Conservation (phyloP, 2,329 filamentous ascomycete genomes). For the Alternaria consortialis region DNA sequence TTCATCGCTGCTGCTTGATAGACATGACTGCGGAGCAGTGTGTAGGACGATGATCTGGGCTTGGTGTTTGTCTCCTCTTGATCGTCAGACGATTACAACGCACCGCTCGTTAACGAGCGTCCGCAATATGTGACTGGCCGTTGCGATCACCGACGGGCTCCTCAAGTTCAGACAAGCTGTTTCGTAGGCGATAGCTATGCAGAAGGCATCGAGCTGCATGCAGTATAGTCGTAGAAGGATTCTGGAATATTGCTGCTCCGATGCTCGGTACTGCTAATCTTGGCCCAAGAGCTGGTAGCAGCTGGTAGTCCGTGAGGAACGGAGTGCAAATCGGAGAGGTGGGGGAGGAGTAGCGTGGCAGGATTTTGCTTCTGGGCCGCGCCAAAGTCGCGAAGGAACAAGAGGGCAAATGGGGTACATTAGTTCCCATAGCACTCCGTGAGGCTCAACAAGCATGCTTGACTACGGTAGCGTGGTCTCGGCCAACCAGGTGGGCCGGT, state of each 20-base stretch:
- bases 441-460: slow-evolving; percentile 43
- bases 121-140: background rate
- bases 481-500: slow-evolving; percentile 20
- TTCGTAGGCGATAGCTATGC: slow-evolving; percentile 1
- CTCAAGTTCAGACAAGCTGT: slow-evolving; percentile 3
- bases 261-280: slow-evolving; percentile 5
- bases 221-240: slow-evolving; percentile 20
- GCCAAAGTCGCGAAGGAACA: slow-evolving; percentile 17
- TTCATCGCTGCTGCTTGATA: background rate
- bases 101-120: background rate
- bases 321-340: slow-evolving; percentile 16
- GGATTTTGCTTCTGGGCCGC: slow-evolving; percentile 38
- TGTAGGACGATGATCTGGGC: background rate
- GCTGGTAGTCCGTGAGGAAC: slow-evolving; percentile 13
- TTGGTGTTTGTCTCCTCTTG: background rate
- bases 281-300: slow-evolving; percentile 15
- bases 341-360: slow-evolving; percentile 18
- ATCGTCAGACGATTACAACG: background rate
- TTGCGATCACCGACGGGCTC: slow-evolving; percentile 2
- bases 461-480: slow-evolving; percentile 23
- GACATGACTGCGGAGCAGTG: background rate
- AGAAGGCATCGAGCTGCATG: slow-evolving; percentile 1
- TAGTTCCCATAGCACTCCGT: slow-evolving; percentile 30
- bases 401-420: slow-evolving; percentile 37
- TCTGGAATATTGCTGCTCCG: slow-evolving; percentile 25